Percentiles rank a stretch among this genome's conserved stretches.
phyloP scores from a whole-genome alignment of 768 basidiomycete genomes.

The Agrocybe praecox region DNA sequence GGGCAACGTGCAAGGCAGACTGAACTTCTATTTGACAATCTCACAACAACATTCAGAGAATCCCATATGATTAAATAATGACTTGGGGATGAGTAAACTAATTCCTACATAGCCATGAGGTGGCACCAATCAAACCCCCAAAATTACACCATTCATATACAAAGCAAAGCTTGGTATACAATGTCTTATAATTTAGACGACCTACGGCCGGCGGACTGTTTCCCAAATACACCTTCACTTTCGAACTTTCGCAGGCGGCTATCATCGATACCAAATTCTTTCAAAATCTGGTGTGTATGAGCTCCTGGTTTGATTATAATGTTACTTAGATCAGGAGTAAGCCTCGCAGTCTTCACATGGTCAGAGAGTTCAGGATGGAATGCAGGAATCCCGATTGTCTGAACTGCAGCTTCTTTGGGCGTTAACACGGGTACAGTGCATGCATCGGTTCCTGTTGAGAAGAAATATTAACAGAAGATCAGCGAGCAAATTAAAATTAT shows the following conservation, averaged over 20 bases:
- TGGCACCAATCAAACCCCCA: no score
- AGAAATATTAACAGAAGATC: not conserved
- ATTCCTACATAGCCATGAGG: no score
- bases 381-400: slow-evolving; percentile 46
- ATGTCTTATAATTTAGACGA: slow-evolving; percentile 14
- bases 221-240: slow-evolving; percentile 50
- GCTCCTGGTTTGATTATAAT: slow-evolving; percentile 44
- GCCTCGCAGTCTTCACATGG: not conserved
- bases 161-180: not conserved
- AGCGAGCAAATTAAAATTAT: not conserved
- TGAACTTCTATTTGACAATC: no score
- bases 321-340: slow-evolving; percentile 6
- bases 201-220: slow-evolving; percentile 18
- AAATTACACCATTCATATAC: not conserved
- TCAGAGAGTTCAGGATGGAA: slow-evolving; percentile 50
- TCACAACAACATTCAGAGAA: not conserved
- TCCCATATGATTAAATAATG: not conserved
- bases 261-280: slow-evolving; percentile 51
- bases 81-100: not conserved
- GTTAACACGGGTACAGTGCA: slow-evolving; percentile 72
- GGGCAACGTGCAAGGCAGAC: no score
- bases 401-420: slow-evolving; percentile 57
- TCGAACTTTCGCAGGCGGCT: slow-evolving; percentile 40
- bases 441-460: slow-evolving; percentile 67
- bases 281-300: slow-evolving; percentile 56